Evolutionary conservation across 164 flowering plant species (phyloP).

Genomic region (Vitis amurensis): DNA sequence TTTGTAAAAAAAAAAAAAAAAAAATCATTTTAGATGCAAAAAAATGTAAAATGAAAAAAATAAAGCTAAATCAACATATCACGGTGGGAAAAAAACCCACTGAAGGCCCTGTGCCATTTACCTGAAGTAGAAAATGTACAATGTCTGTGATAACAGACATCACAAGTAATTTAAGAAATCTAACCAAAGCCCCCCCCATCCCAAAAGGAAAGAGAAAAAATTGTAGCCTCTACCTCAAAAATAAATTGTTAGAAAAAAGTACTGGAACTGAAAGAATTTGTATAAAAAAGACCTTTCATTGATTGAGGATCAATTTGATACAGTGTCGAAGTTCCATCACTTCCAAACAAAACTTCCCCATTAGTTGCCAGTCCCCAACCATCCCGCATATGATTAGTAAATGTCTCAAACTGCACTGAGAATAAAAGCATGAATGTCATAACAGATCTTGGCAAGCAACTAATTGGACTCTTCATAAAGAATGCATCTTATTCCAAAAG

Average conservation of each 20-base stretch:
- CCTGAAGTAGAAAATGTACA: not conserved
- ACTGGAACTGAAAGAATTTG: not conserved
- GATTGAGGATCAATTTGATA: constrained; percentile 74
- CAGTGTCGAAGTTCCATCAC: constrained; percentile 90
- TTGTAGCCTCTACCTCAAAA: not conserved
- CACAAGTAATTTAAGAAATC: not conserved
- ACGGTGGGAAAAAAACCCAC: too few species aligned
- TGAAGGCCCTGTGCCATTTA: too few species aligned
- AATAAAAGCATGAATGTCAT: constrained; percentile 2
- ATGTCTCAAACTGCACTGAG: constrained; percentile 54
- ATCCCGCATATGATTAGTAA: constrained; percentile 82
- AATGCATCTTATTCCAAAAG: not conserved
- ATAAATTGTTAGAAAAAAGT: not conserved
- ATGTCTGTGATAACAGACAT: not conserved
- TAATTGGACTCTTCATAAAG: not conserved
- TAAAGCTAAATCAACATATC: not conserved
- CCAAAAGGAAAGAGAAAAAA: not conserved
- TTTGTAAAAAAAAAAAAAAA: not conserved
- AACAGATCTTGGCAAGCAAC: not conserved
- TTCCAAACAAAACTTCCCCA: constrained; percentile 88
- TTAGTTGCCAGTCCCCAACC: constrained; percentile 99
- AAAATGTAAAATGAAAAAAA: not conserved
- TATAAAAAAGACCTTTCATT: constrained; percentile 51
- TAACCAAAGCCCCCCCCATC: not conserved
- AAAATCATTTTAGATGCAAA: not conserved